phyloP scores from a whole-genome alignment of 192 early-diverging fungal genomes.

The Backusella circina region DNA sequence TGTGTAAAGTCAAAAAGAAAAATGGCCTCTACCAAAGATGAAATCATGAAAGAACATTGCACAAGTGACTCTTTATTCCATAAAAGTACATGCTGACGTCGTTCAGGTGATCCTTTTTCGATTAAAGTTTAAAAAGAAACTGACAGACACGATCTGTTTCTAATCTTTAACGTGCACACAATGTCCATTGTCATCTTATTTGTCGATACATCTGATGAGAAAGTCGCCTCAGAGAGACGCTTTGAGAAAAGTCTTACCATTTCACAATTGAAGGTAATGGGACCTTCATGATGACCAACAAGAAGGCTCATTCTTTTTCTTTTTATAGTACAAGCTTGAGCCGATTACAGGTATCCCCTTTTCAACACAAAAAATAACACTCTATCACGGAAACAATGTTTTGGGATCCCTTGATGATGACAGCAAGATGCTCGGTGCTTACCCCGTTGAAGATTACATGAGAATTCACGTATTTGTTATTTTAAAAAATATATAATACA shows the following conservation, averaged over 20 bases:
- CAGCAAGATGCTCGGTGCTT: constrained; percentile 78
- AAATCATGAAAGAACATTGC: not conserved
- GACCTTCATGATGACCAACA: not conserved
- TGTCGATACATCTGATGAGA: constrained; percentile 67
- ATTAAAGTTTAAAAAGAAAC: not conserved
- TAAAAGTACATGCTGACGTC: not conserved
- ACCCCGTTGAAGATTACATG: constrained; percentile 82
- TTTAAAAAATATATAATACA: not conserved
- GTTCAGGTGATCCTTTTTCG: not conserved
- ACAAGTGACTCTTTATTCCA: not conserved
- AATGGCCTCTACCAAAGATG: not conserved
- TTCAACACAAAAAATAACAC: constrained; percentile 57
- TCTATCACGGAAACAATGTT: constrained; percentile 52
- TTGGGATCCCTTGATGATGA: constrained; percentile 54
- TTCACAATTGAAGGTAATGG: constrained; percentile 61
- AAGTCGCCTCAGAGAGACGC: constrained; percentile 80
- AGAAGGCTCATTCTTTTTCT: constrained; percentile 12
- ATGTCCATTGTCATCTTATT: constrained; percentile 90
- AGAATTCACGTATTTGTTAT: constrained; percentile 56
- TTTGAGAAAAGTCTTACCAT: constrained; percentile 77
- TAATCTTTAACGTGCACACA: not conserved
- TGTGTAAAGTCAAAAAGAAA: no score
- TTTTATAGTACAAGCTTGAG: constrained; percentile 70
- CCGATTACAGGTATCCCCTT: constrained; percentile 88
- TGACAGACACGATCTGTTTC: not conserved